Percentiles rank a stretch among this genome's conserved stretches.
Evolutionary conservation across 2,329 filamentous ascomycete species (phyloP).

Genomic region (Fonsecaea monophora): DNA sequence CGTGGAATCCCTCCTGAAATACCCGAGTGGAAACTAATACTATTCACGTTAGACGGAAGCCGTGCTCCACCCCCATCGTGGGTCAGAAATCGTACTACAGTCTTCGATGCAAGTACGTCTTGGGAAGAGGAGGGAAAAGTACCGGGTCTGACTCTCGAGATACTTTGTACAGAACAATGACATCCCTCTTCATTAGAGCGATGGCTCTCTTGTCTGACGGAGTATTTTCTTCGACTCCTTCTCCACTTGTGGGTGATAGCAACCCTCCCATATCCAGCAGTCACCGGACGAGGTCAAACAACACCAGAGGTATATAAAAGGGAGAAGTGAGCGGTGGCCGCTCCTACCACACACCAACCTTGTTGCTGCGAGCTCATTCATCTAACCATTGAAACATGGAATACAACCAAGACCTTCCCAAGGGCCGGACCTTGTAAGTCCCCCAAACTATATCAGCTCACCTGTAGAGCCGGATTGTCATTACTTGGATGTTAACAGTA

Average conservation of each 20-base stretch:
- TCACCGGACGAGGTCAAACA: background rate
- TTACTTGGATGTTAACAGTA: background rate
- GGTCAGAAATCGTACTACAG: background rate
- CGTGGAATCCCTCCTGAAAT: background rate
- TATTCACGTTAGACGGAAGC: background rate
- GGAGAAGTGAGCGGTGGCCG: background rate
- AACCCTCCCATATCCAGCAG: background rate
- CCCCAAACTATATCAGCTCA: background rate
- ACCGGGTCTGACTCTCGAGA: background rate
- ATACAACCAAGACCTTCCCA: constrained; percentile 33
- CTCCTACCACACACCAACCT: background rate
- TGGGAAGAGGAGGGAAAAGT: background rate
- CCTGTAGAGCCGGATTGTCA: background rate
- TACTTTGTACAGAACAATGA: background rate
- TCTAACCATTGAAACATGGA: constrained; percentile 22
- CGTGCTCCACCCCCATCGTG: background rate
- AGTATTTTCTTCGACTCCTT: background rate
- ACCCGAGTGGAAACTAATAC: constrained; percentile 5
- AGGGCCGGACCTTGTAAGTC: constrained; percentile 13
- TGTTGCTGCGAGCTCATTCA: background rate
- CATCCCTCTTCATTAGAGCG: background rate
- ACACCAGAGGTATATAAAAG: background rate
- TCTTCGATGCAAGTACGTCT: background rate
- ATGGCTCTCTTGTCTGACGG: background rate
- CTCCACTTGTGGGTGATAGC: background rate